phyloP scores from a whole-genome alignment of 23 red algal species.

The Cyanidiococcus yangmingshanensis region DNA sequence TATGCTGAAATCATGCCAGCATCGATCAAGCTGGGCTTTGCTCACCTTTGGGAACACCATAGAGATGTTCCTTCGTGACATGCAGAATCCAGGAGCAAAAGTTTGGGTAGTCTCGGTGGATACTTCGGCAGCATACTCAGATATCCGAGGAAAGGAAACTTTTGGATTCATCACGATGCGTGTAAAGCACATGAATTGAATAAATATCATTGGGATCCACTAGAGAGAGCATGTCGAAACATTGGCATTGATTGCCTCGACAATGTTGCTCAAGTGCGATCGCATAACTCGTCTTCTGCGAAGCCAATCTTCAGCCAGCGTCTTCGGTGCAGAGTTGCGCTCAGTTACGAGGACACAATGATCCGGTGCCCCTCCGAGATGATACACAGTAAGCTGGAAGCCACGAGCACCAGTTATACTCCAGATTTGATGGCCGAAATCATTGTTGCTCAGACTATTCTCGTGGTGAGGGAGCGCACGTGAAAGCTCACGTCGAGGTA shows the following conservation, averaged over 20 bases:
- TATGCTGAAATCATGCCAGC: no score
- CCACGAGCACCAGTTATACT: neutral
- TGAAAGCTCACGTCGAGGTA: neutral
- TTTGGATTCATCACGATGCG: no score
- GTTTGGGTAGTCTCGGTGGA: no score
- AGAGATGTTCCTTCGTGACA: no score
- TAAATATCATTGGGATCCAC: no score
- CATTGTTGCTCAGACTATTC: neutral
- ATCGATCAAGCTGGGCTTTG: no score
- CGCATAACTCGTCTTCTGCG: neutral
- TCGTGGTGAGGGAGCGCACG: neutral
- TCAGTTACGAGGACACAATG: neutral
- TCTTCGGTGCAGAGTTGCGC: neutral
- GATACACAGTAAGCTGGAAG: neutral
- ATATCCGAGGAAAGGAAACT: no score
- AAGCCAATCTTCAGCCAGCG: neutral
- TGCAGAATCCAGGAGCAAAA: no score
- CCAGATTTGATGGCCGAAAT: neutral
- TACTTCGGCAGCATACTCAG: no score
- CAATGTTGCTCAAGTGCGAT: neutral
- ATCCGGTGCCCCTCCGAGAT: neutral
- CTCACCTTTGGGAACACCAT: no score
- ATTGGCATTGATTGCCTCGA: neutral
- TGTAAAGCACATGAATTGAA: no score
- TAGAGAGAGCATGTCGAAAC: neutral